Conservation (phyloP, 768 basidiomycete species). For the Gelatoporia subvermispora region DNA sequence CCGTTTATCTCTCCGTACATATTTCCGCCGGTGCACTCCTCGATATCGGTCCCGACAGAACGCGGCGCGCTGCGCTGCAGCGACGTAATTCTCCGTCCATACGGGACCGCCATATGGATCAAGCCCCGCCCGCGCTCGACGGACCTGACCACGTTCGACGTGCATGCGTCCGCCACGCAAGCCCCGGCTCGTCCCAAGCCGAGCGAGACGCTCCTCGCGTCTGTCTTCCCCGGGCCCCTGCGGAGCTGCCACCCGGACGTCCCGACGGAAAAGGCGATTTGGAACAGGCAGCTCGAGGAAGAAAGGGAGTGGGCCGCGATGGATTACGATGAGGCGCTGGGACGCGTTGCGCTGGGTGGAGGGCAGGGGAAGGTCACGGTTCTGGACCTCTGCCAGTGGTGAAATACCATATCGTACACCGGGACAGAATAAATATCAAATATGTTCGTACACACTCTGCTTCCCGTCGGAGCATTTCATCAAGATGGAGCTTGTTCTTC, state of each 20-base stretch:
- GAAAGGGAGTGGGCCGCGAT: conserved; percentile 47
- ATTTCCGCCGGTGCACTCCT: conserved; percentile 46
- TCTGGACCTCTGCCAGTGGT: conserved; percentile 20
- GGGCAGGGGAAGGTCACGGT: conserved; percentile 43
- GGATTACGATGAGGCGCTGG: conserved; percentile 57
- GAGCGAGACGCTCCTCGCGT: background rate
- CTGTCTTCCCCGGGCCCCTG: conserved; percentile 16
- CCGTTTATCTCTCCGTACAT: conserved; percentile 26
- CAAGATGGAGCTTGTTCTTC: no score
- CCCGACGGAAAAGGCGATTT: no score
- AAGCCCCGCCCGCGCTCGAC: conserved; percentile 45
- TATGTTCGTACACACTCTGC: no score
- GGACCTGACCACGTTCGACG: conserved; percentile 26
- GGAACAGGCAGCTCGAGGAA: background rate
- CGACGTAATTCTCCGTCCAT: conserved; percentile 45
- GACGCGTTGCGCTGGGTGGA: conserved; percentile 49
- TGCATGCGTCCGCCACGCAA: conserved; percentile 18
- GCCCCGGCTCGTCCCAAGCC: conserved; percentile 10
- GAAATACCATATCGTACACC: no score
- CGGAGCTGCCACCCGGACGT: conserved; percentile 12
- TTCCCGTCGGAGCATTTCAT: no score
- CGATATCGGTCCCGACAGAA: conserved; percentile 30
- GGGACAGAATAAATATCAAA: no score
- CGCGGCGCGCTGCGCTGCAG: conserved; percentile 53
- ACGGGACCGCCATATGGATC: conserved; percentile 61